These are phyloP conservation scores for Dipteronia dyeriana DNA, from an alignment of 345 rosid species.

Conservation along the genomic window DNA sequence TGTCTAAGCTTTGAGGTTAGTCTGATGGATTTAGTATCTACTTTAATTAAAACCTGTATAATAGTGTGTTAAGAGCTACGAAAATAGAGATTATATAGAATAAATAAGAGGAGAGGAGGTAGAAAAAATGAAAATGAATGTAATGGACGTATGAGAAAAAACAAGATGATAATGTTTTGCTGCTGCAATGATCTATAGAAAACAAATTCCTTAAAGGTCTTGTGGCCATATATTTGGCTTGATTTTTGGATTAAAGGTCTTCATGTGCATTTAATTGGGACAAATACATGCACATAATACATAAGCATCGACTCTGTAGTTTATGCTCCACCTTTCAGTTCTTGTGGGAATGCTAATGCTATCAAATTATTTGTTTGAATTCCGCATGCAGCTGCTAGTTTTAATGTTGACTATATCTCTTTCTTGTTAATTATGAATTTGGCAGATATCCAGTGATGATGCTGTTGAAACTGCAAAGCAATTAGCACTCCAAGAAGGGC, in stretches of 20 bases:
- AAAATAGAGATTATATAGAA: not conserved
- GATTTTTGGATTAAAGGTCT: not conserved
- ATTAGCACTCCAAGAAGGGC: conserved; percentile 93
- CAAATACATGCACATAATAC: not conserved
- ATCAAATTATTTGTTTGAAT: conserved; percentile 7
- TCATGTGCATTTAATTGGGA: not conserved
- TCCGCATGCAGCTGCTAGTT: not conserved
- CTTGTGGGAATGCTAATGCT: not conserved
- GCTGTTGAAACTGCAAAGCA: conserved; percentile 97
- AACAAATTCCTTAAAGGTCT: not conserved
- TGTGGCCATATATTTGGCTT: not conserved
- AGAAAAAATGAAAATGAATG: not conserved
- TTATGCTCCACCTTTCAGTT: conserved; percentile 5
- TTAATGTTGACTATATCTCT: not conserved
- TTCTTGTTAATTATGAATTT: conserved; percentile 12
- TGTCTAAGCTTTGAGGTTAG: not conserved
- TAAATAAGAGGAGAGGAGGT: not conserved
- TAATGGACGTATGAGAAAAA: not conserved
- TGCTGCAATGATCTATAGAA: not conserved
- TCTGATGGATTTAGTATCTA: not conserved
- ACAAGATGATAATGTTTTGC: not conserved
- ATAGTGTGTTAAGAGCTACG: too few relatives aligned
- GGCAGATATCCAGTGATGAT: conserved; percentile 87
- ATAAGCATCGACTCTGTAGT: not conserved
- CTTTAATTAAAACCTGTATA: not conserved